A percentile compares a stretch with the other conserved stretches of the same genome.
These are phyloP conservation scores for Asterella californica DNA, from an alignment of 225 moss, liverwort and hornwort species.

Conservation along the genomic window DNA sequence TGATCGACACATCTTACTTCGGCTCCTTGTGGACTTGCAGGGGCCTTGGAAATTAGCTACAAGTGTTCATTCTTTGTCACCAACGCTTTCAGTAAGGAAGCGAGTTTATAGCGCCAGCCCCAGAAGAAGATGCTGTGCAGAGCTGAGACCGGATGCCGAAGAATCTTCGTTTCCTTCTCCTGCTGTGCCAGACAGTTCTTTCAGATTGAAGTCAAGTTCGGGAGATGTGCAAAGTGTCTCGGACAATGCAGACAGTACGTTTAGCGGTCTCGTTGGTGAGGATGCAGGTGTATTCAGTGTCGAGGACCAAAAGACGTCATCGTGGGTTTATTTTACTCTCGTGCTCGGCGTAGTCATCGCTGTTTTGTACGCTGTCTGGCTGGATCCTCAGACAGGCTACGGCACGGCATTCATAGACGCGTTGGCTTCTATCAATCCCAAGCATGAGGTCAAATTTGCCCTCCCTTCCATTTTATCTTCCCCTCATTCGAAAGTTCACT, in stretches of 20 bases:
- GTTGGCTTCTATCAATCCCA: conserved; percentile 58
- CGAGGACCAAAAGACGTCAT: conserved; percentile 66
- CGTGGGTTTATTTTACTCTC: conserved; percentile 77
- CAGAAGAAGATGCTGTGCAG: conserved; percentile 15
- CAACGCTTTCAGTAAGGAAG: neutral
- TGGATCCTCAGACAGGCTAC: conserved; percentile 77
- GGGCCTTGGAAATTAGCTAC: conserved; percentile 13
- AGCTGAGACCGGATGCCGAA: conserved; percentile 19
- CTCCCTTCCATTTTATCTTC: neutral
- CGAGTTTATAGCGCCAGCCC: neutral
- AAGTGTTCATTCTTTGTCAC: neutral
- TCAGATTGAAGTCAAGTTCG: conserved; percentile 14
- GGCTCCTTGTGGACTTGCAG: neutral
- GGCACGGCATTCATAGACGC: conserved; percentile 70
- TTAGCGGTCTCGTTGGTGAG: conserved; percentile 57
- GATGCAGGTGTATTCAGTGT: conserved; percentile 76
- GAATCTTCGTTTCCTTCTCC: conserved; percentile 4
- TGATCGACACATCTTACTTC: too few species aligned
- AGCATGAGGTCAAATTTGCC: conserved; percentile 65
- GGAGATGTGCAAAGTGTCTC: conserved; percentile 24
- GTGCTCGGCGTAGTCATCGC: conserved; percentile 76
- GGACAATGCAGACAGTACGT: neutral
- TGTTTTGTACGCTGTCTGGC: conserved; percentile 67
- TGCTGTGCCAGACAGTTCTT: neutral
- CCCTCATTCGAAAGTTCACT: neutral